Conservation (phyloP, 208 protist species). For the Trypanosoma boissoni region DNA sequence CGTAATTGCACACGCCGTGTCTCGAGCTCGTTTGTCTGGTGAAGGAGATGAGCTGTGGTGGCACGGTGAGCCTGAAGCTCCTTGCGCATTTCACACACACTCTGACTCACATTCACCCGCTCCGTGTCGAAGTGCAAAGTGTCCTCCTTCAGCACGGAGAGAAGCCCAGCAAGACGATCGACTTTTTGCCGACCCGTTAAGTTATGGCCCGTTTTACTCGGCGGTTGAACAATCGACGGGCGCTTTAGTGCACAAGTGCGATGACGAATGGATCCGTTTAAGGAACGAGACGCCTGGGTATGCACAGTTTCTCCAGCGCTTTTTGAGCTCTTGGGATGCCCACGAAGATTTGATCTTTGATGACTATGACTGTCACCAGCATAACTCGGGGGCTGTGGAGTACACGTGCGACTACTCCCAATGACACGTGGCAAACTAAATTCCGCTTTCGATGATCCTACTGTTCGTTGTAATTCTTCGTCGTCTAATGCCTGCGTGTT, state of each 20-base stretch:
- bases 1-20: conserved; percentile 31
- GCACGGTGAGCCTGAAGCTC: conserved; percentile 39
- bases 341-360: too few species aligned
- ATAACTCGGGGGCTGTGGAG: too few species aligned
- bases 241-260: background rate
- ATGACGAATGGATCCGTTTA: background rate
- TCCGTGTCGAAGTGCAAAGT: conserved; percentile 16
- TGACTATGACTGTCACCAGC: too few species aligned
- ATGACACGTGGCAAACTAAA: too few species aligned
- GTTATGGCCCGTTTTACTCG: background rate
- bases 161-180: conserved; percentile 18
- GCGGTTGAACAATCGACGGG: conserved; percentile 18
- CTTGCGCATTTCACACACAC: conserved; percentile 23
- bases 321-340: too few species aligned
- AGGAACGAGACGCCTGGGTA: background rate
- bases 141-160: conserved; percentile 24
- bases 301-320: too few species aligned
- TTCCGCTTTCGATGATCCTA: too few species aligned
- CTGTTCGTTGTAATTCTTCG: too few species aligned
- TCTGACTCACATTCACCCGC: conserved; percentile 1
- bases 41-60: conserved; percentile 30
- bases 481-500: too few species aligned
- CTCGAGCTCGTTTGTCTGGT: conserved; percentile 62
- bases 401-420: too few species aligned
- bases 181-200: conserved; percentile 7